These are phyloP conservation scores for Russula lepida DNA, from an alignment of 768 basidiomycete genomes.

Conservation along the genomic window DNA sequence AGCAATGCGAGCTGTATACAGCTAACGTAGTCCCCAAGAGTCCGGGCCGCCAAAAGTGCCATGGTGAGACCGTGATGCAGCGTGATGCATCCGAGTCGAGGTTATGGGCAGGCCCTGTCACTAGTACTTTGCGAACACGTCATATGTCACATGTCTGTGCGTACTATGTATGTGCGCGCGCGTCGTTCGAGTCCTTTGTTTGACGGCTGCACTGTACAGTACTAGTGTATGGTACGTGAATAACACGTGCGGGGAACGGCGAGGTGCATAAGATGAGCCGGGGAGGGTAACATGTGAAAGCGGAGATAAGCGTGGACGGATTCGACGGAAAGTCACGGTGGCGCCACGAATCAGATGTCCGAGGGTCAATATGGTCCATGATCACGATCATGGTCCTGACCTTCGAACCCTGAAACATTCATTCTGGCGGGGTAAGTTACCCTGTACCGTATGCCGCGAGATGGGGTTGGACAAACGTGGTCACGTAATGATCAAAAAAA, in stretches of 20 bases:
- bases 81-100: too few relatives aligned
- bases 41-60: neutral
- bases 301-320: neutral
- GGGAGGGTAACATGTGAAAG: neutral
- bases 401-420: neutral
- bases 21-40: neutral
- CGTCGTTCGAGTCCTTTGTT: neutral
- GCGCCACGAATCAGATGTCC: neutral
- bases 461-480: neutral
- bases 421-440: neutral
- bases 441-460: neutral
- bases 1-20: neutral
- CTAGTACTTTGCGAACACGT: too few relatives aligned
- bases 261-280: neutral
- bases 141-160: too few relatives aligned
- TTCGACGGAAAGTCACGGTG: too few relatives aligned
- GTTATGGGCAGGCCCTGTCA: neutral
- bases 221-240: neutral
- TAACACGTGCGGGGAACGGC: neutral
- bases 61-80: too few relatives aligned
- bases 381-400: too few relatives aligned
- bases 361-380: too few relatives aligned
- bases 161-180: neutral
- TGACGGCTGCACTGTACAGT: neutral
- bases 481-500: neutral